Evolutionary conservation across 257 asterid genomes (phyloP), one percentile per base, ranked within the genome.

Genomic region (Striga asiatica): DNA sequence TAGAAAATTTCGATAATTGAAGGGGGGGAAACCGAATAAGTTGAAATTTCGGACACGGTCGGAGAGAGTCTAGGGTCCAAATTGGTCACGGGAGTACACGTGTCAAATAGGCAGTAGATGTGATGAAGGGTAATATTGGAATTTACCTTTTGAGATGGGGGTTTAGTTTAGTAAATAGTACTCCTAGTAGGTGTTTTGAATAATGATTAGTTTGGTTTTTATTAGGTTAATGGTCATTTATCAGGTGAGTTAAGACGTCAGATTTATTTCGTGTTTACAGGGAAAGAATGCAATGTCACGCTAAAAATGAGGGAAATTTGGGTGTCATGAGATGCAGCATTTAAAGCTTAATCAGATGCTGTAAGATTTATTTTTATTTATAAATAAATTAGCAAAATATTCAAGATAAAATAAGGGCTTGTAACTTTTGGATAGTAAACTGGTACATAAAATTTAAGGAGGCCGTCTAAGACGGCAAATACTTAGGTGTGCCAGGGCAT

Each of bases 51-150:
- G 56, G 79, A 74, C 75, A 68, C 11, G 54, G 49, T 9, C 17
- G 71, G 58, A 62, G 76, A 55, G 58, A 60, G 52, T 66, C 69
- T 54, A 58, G 73, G 72, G 70, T 31, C 67, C 25, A 41, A 54
- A 10, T 37, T 61, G n/a, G 50, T 34, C 23, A 21, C 10, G 8
- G 55, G 28, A 49, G 28, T 17, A 46, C n/a, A 54, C 57, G 1
- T 45, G 61, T 48, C 50, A 49, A 59, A 12, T 17, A n/a, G 49
- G 20, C 18, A 10, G 8, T 31, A 13, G 23, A 9, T 9, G 31
- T 17, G 67, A 12, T 4, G 62, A 41, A 47, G 74, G 77, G 69
- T 25, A 70, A 4, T 59, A 19, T 62, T 20, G 76, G 17, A 2
- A 37, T 37, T 37, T 12, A n/a, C n/a, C n/a, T n/a, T n/a, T n/a